These are phyloP conservation scores for Schoenoplectus triqueter DNA, from an alignment of 202 grass and related monocot species.

Conservation along the genomic window DNA sequence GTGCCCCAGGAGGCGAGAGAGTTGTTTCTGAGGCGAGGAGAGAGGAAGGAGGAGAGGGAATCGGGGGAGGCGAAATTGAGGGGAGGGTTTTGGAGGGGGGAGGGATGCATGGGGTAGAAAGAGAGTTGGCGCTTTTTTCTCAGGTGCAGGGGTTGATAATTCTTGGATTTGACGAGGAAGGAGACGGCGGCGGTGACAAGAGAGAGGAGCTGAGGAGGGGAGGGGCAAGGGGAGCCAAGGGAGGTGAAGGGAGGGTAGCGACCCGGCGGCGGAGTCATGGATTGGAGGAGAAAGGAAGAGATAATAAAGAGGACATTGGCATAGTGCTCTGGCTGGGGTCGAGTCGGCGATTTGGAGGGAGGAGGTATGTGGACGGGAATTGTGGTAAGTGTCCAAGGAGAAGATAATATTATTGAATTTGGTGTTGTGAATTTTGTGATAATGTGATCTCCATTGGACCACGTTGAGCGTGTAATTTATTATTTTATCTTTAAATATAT, in stretches of 20 bases:
- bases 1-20: conserved; percentile 67
- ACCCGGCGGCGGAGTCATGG: conserved; percentile 24
- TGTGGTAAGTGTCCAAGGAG: not conserved
- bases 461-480: not conserved
- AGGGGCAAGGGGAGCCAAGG: conserved; percentile 28
- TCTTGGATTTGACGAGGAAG: conserved; percentile 17
- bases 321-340: conserved; percentile 32
- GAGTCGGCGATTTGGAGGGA: not conserved
- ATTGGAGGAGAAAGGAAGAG: conserved; percentile 12
- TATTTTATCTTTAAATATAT: not conserved
- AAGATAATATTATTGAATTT: not conserved
- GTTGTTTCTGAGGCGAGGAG: conserved; percentile 43
- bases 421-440: no score
- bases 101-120: conserved; percentile 43
- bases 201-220: conserved; percentile 20
- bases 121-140: conserved; percentile 17
- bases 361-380: conserved; percentile 16
- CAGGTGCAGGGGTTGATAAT: not conserved
- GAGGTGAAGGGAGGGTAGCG: conserved; percentile 34
- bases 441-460: conserved; percentile 15
- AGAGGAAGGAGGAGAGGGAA: conserved; percentile 68
- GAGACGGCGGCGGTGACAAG: conserved; percentile 36
- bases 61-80: conserved; percentile 71
- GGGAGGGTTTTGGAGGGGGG: conserved; percentile 47
- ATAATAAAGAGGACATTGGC: not conserved